These are phyloP conservation scores for Nannochloris sp. DNA, from an alignment of 139 green algal genomes.

Conservation along the genomic window DNA sequence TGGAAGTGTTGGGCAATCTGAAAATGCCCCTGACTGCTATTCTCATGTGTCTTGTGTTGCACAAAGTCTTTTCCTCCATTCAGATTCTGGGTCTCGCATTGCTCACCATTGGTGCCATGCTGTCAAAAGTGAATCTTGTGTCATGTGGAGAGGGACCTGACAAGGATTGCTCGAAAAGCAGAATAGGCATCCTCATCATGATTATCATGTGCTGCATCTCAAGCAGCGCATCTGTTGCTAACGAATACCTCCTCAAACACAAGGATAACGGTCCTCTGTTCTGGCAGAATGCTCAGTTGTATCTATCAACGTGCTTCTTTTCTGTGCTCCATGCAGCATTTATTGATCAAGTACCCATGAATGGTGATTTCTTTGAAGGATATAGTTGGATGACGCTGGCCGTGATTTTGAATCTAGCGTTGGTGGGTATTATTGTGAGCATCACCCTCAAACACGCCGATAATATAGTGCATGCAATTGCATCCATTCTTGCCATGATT, in stretches of 20 bases:
- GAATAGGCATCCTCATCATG: neutral
- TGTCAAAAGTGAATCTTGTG: neutral
- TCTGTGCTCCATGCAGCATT: neutral
- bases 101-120: neutral
- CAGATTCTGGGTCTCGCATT: neutral
- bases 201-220: conserved; percentile 3
- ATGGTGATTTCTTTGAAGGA: neutral
- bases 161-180: neutral
- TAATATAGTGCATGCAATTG: conserved; percentile 1
- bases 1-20: neutral
- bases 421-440: neutral
- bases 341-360: neutral
- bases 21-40: neutral
- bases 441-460: neutral
- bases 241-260: neutral
- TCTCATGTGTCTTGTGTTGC: neutral
- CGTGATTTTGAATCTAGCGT: neutral
- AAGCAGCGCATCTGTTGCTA: neutral
- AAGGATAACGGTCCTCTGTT: neutral
- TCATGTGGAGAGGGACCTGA: neutral
- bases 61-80: neutral
- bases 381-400: neutral
- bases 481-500: neutral
- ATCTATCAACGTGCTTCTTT: neutral
- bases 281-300: neutral